These are phyloP conservation scores for Polyporus arcularius DNA, from an alignment of 768 basidiomycete genomes.

Conservation along the genomic window DNA sequence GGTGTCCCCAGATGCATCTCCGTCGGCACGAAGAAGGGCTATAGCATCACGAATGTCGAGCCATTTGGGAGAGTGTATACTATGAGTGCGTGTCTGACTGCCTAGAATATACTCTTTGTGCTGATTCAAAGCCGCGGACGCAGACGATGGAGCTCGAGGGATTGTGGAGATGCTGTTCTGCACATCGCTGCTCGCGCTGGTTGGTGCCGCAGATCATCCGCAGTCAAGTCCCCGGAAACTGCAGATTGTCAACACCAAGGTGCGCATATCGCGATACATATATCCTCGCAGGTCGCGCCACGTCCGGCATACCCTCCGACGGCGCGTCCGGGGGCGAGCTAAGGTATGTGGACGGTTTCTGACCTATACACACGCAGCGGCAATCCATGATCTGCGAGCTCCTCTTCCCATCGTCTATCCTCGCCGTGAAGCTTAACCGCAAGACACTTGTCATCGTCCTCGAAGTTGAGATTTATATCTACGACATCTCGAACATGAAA, in stretches of 20 bases:
- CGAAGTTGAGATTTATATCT: constrained; percentile 98
- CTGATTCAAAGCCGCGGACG: not conserved
- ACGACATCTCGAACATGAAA: constrained; percentile 98
- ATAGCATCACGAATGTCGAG: constrained; percentile 97
- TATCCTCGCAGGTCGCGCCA: not conserved
- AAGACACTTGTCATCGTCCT: constrained; percentile 95
- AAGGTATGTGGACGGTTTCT: not conserved
- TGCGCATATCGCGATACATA: constrained; percentile 32
- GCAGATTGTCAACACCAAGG: constrained; percentile 99
- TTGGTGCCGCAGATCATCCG: constrained; percentile 93
- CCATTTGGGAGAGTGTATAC: constrained; percentile 96
- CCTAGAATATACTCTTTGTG: not conserved
- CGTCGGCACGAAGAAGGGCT: constrained; percentile 93
- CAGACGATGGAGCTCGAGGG: constrained; percentile 91
- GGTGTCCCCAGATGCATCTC: constrained; percentile 70
- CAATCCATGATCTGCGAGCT: constrained; percentile 99
- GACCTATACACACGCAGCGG: constrained; percentile 50
- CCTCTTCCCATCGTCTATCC: constrained; percentile 93
- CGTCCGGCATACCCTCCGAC: not conserved
- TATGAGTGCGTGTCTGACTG: constrained; percentile 64
- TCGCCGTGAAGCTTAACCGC: constrained; percentile 97
- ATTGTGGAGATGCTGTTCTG: constrained; percentile 99
- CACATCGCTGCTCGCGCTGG: constrained; percentile 95
- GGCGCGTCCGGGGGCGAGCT: not conserved
- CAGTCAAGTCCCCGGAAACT: constrained; percentile 88